Conservation (phyloP, 139 green algal genomes). For the Tetraselmis chui region DNA sequence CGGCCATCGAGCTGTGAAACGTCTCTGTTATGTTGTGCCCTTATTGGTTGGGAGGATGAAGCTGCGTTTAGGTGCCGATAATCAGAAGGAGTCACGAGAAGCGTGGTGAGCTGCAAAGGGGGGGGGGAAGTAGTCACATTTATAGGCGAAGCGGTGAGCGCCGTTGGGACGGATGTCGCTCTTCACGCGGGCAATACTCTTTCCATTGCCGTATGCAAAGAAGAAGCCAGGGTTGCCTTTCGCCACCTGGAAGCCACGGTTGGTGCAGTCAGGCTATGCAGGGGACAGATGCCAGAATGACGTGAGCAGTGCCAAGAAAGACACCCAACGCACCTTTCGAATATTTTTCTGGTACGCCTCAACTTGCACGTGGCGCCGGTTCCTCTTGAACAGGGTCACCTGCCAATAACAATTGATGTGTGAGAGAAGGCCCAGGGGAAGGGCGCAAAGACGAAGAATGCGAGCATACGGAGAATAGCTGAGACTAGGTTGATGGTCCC, state of each 20-base stretch:
- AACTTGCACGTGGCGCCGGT: constrained; percentile 61
- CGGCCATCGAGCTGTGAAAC: constrained; percentile 26
- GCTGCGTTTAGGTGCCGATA: neutral
- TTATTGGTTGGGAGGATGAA: too few relatives aligned
- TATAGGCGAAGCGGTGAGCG: constrained; percentile 50
- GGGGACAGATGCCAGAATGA: too few relatives aligned
- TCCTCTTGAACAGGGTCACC: constrained; percentile 79
- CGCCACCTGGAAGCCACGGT: too few relatives aligned
- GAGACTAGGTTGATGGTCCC: too few relatives aligned
- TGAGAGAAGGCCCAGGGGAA: too few relatives aligned
- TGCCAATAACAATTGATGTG: too few relatives aligned
- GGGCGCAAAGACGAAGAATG: too few relatives aligned
- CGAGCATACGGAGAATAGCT: too few relatives aligned
- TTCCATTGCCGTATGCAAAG: constrained; percentile 73
- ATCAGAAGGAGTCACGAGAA: neutral
- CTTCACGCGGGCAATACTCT: constrained; percentile 56
- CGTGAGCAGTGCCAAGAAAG: too few relatives aligned
- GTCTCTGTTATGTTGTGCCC: neutral
- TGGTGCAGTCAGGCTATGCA: too few relatives aligned
- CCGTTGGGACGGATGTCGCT: constrained; percentile 63
- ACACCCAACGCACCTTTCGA: too few relatives aligned
- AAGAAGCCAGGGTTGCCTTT: constrained; percentile 81
- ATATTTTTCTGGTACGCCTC: constrained; percentile 70
- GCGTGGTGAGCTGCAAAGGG: neutral
- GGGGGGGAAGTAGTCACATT: neutral